Percentiles rank a stretch among this genome's conserved stretches.
Conservation (phyloP, 805 yeast genomes). For the Ogataea nitratoaversa region DNA sequence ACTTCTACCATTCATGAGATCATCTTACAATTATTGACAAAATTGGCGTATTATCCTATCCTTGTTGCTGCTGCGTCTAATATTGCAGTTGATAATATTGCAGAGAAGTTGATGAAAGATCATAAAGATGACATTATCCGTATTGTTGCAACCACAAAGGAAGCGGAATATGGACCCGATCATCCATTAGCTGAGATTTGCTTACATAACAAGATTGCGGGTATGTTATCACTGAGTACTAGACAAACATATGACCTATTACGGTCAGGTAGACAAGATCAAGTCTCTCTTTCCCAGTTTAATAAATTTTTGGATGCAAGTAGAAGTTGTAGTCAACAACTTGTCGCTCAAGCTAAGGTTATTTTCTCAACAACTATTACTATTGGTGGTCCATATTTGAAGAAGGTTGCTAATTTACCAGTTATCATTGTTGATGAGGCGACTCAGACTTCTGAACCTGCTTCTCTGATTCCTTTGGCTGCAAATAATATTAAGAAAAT, state of each 20-base stretch:
- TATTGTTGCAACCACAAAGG: conserved; percentile 57
- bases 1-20: conserved; percentile 83
- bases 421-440: conserved; percentile 77
- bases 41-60: conserved; percentile 57
- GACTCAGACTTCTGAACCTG: conserved; percentile 72
- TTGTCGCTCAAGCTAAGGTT: conserved; percentile 62
- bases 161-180: conserved; percentile 49
- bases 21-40: conserved; percentile 65
- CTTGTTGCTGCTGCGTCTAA: conserved; percentile 74
- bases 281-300: conserved; percentile 40
- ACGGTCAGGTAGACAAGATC: conserved; percentile 39
- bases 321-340: conserved; percentile 42
- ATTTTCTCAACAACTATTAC: conserved; percentile 71
- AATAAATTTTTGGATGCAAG: conserved; percentile 44
- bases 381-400: conserved; percentile 64
- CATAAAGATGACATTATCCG: conserved; percentile 51
- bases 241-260: conserved; percentile 41
- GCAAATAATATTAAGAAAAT: conserved; percentile 63
- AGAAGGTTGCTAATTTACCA: conserved; percentile 45
- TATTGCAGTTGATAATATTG: conserved; percentile 72
- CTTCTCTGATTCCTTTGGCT: conserved; percentile 65
- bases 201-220: conserved; percentile 55
- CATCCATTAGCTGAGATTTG: conserved; percentile 60
- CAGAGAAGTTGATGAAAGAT: conserved; percentile 55
- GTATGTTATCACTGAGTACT: conserved; percentile 42